Conservation (phyloP, 768 basidiomycete species). For the Kwoniella mangroviensis region DNA sequence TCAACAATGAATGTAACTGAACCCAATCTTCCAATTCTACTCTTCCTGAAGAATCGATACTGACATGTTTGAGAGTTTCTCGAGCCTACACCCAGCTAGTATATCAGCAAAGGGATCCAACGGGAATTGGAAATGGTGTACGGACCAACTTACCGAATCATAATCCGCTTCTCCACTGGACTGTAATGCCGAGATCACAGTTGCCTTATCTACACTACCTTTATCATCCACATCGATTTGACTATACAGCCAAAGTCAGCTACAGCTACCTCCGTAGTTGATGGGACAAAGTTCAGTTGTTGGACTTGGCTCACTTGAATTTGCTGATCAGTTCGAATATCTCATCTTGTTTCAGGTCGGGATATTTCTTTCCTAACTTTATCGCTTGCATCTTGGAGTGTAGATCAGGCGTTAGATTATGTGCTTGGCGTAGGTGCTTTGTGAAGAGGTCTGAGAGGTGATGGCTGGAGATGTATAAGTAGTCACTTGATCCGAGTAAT, state of each 20-base stretch:
- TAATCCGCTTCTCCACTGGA: conserved; percentile 79
- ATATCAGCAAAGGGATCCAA: not conserved
- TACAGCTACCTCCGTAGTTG: no score
- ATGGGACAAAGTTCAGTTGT: no score
- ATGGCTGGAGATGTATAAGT: not conserved
- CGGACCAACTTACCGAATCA: conserved; percentile 61
- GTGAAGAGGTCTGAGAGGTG: not conserved
- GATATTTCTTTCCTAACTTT: conserved; percentile 87
- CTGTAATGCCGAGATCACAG: conserved; percentile 78
- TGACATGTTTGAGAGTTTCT: conserved; percentile 83
- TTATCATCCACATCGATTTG: conserved; percentile 57
- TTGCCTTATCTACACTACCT: conserved; percentile 65
- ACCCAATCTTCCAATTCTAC: conserved; percentile 98
- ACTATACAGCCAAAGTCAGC: conserved; percentile 25
- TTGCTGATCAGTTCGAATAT: conserved; percentile 91
- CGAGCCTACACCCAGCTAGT: conserved; percentile 61
- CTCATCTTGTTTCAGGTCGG: conserved; percentile 87
- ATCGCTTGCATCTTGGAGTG: conserved; percentile 60
- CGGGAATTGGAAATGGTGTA: not conserved
- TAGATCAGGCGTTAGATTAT: not conserved
- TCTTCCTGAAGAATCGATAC: conserved; percentile 91
- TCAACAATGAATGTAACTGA: conserved; percentile 66
- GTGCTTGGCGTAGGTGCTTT: not conserved
- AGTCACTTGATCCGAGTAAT: not conserved
- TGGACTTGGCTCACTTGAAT: conserved; percentile 76